Percentiles rank a stretch among this genome's conserved stretches.
These are phyloP conservation scores for Mycocentrospora acerina DNA, from an alignment of 2,329 filamentous ascomycete species.

Conservation along the genomic window DNA sequence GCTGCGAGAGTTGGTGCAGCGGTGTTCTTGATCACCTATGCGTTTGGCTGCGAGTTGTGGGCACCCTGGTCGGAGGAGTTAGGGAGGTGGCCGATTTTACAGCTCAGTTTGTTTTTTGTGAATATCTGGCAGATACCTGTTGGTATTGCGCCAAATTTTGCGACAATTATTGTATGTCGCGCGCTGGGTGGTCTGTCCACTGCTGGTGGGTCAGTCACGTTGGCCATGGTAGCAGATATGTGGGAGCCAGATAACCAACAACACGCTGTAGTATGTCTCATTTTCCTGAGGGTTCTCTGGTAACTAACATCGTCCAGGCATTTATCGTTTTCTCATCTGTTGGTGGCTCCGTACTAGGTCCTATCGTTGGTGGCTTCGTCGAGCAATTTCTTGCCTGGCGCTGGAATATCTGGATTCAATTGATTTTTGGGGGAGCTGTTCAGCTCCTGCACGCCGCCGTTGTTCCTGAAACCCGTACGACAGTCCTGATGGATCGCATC, in stretches of 20 bases:
- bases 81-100: constrained; percentile 74
- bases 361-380: constrained; percentile 76
- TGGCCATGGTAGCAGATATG: constrained; percentile 67
- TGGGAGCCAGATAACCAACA: constrained; percentile 60
- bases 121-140: constrained; percentile 71
- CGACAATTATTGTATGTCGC: constrained; percentile 65
- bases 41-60: constrained; percentile 86
- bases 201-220: constrained; percentile 64
- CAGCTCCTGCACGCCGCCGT: constrained; percentile 67
- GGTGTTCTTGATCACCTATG: constrained; percentile 77
- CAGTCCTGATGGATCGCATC: constrained; percentile 75
- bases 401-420: constrained; percentile 83
- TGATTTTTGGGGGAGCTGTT: constrained; percentile 73
- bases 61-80: constrained; percentile 85
- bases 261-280: constrained; percentile 48
- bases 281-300: background rate
- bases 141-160: constrained; percentile 72
- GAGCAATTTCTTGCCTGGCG: constrained; percentile 70
- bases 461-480: constrained; percentile 77
- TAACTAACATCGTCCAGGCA: constrained; percentile 20
- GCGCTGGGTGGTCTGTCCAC: constrained; percentile 49
- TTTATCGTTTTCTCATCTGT: constrained; percentile 75
- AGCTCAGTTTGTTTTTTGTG: constrained; percentile 71
- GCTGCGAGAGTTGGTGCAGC: constrained; percentile 72
- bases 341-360: constrained; percentile 73